Conservation (phyloP, 768 basidiomycete species). For the Boletus insuetus region DNA sequence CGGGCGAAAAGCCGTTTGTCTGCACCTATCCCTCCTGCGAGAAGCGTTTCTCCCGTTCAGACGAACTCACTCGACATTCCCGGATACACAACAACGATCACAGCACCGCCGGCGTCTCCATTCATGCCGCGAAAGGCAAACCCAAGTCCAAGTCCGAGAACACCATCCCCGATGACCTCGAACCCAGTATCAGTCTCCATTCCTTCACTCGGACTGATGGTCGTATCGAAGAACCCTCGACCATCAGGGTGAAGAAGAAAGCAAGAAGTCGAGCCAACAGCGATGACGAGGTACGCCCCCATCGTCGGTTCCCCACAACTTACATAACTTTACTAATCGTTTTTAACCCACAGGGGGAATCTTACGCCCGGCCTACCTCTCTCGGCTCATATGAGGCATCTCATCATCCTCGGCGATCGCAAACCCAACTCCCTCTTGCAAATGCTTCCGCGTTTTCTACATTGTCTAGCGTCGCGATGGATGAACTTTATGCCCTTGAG, state of each 20-base stretch:
- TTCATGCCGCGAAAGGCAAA: slow-evolving; percentile 25
- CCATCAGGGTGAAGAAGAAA: slow-evolving; percentile 64
- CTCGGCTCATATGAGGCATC: slow-evolving; percentile 43
- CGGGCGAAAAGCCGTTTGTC: slow-evolving; percentile 94
- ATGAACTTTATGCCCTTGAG: slow-evolving; percentile 87
- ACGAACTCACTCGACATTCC: slow-evolving; percentile 95
- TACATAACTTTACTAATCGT: slow-evolving; percentile 25
- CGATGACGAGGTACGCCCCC: slow-evolving; percentile 72
- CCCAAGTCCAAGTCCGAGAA: slow-evolving; percentile 31
- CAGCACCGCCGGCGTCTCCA: slow-evolving; percentile 15
- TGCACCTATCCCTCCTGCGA: slow-evolving; percentile 95
- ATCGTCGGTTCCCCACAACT: slow-evolving; percentile 25
- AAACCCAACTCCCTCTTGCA: slow-evolving; percentile 24
- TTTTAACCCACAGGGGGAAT: slow-evolving; percentile 41
- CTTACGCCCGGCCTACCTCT: slow-evolving; percentile 57
- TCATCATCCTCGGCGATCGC: slow-evolving; percentile 29
- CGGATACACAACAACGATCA: slow-evolving; percentile 83
- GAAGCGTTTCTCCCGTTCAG: slow-evolving; percentile 97
- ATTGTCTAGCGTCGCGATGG: slow-evolving; percentile 75
- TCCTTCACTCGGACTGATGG: slow-evolving; percentile 19
- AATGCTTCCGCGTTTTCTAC: slow-evolving; percentile 59
- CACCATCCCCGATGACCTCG: slow-evolving; percentile 25
- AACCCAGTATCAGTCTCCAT: slow-evolving; percentile 25
- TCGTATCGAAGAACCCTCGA: slow-evolving; percentile 23
- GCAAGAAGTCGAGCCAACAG: slow-evolving; percentile 75